phyloP scores from a whole-genome alignment of 2,329 filamentous ascomycete genomes.

The Colletotrichum lupini region DNA sequence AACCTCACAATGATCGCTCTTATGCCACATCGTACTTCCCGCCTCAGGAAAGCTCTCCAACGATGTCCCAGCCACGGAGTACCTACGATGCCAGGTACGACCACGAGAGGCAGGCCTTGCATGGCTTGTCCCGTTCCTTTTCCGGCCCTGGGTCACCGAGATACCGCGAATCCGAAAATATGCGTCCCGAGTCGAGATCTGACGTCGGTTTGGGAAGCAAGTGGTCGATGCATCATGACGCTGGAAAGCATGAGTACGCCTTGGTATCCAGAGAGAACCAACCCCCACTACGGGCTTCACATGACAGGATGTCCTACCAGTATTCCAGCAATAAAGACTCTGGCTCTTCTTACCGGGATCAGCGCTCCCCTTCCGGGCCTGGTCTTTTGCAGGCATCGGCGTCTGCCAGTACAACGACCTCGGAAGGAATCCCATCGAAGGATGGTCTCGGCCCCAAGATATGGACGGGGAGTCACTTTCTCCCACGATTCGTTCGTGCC shows the following conservation, averaged over 20 bases:
- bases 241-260: constrained; percentile 57
- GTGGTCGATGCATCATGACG: constrained; percentile 54
- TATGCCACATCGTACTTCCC: constrained; percentile 60
- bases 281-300: constrained; percentile 44
- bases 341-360: constrained; percentile 41
- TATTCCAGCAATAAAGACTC: constrained; percentile 50
- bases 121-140: constrained; percentile 46
- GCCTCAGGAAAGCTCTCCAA: constrained; percentile 48
- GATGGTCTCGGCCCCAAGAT: constrained; percentile 75
- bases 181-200: constrained; percentile 47
- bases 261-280: constrained; percentile 53
- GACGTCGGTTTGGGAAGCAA: constrained; percentile 49
- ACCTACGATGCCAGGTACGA: constrained; percentile 59
- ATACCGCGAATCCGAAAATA: constrained; percentile 52
- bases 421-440: constrained; percentile 62
- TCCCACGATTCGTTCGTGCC: constrained; percentile 73
- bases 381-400: constrained; percentile 43
- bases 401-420: constrained; percentile 42
- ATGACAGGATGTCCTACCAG: constrained; percentile 49
- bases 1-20: constrained; percentile 49
- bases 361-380: constrained; percentile 38
- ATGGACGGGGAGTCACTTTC: constrained; percentile 75
- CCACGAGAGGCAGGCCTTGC: constrained; percentile 49
- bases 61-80: constrained; percentile 56
- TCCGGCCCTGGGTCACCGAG: constrained; percentile 58